A percentile compares a stretch with the other conserved stretches of the same genome.
Evolutionary conservation across 176 grass and related monocot genomes (phyloP).

Genomic region (Paspalum notatum): DNA sequence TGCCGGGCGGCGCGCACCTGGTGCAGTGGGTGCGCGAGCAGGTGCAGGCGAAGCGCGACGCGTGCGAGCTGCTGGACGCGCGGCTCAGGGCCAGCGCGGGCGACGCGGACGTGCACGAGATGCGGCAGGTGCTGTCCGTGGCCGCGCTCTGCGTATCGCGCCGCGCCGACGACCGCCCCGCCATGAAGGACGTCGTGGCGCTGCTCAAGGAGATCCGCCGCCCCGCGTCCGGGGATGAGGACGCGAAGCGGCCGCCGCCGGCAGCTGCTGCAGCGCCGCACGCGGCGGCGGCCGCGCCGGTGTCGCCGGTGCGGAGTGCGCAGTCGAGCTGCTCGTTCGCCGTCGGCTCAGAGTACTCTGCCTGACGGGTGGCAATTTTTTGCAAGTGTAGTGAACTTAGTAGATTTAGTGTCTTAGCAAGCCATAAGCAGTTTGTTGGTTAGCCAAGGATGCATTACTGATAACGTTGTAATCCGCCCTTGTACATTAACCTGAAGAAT

Average conservation of each 20-base stretch:
- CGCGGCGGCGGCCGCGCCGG: not conserved
- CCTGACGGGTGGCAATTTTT: conserved; percentile 46
- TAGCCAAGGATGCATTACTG: not conserved
- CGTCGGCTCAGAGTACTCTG: conserved; percentile 69
- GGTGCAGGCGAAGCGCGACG: conserved; percentile 57
- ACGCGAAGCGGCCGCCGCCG: conserved; percentile 18
- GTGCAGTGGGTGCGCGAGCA: conserved; percentile 86
- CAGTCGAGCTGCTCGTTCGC: conserved; percentile 73
- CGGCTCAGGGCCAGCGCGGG: conserved; percentile 44
- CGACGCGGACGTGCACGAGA: conserved; percentile 72
- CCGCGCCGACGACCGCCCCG: conserved; percentile 70
- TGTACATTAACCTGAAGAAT: conserved; percentile 48
- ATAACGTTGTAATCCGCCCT: conserved; percentile 20
- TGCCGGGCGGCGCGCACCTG: conserved; percentile 75
- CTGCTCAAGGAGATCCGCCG: conserved; percentile 78
- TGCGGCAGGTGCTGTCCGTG: conserved; percentile 77
- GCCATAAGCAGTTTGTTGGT: conserved; percentile 20
- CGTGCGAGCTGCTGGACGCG: conserved; percentile 67
- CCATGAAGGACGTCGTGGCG: conserved; percentile 85
- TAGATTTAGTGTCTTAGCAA: not conserved
- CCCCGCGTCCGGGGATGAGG: conserved; percentile 42
- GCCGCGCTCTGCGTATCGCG: conserved; percentile 62
- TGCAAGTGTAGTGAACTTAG: conserved; percentile 12
- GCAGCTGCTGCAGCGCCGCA: not conserved
- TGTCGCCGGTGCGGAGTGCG: conserved; percentile 41